Evolutionary conservation across 441 rosid genomes (phyloP), one percentile per base, ranked within the genome.

Genomic region (Syzygium syzygioides): DNA sequence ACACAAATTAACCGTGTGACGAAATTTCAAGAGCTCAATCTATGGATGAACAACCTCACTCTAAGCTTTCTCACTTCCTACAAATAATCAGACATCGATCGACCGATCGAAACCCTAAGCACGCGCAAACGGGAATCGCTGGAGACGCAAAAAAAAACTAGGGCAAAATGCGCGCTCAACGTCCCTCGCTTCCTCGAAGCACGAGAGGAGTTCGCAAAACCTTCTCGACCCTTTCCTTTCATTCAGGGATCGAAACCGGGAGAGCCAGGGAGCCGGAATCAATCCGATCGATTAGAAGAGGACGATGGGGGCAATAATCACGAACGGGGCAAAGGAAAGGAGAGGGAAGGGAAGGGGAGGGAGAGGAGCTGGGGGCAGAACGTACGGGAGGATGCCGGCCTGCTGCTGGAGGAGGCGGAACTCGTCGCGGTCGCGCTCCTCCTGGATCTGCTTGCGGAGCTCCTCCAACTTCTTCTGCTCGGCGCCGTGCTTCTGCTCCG

Each of bases 391-490:
- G 14, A 97, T 96, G 50, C 99, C 99, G 23, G 99, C 99, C 90
- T 95, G 96, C 89, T 95, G 97, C 92, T 98, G 98, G 86, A 98
- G 98, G 66, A 91, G 93, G 25, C 99, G 98, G 87, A 98, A 97
- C 94, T 98, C 99, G 53, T 93, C 90, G 84, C 97, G 96, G 86
- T 97, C 99, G 19, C 96, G 94, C 91, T 97, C 99, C 54, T 96
- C 98, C 25, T 91, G 94, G 89, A 98, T 95, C 94, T 97, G 99
- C 90, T 96, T 95, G 89, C 96, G 96, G 84, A 96, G 96, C 93
- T 96, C 99, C 79, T 96, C 99, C 90, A 96, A 93, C 90, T 96
- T 97, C 92, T 96, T 95, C 96, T 98, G 94, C 92, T 98, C 99
- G 10, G 96, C 95, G 2, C 95, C 98, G 89, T 96, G 97, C 90